Evolutionary conservation across 1,284 basidiomycete genomes (phyloP), one percentile per base, ranked within the genome.

Genomic region (Cutaneotrichosporon sp.): DNA sequence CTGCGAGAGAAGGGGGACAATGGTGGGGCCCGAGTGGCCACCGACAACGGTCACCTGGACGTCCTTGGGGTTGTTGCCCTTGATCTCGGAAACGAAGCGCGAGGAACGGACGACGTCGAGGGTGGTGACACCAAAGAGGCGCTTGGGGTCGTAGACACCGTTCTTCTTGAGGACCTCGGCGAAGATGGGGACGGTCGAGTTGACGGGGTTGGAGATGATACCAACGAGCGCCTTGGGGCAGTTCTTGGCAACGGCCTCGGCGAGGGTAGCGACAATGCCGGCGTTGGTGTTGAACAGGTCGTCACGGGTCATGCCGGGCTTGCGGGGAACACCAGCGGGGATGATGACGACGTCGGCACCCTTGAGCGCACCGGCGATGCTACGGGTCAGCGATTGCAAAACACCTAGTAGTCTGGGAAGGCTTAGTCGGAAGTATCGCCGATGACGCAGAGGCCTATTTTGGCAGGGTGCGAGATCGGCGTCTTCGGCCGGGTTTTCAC

Each of bases 141-240:
- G 87, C 84, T 90, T 95, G 69, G 93, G 90, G 81, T 99, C 88
- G 79, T 91, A 98, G 58, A 92, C 89, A 58, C 89, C 89, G 72
- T 89, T 86, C 82, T 92, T 90, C 87, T 97, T 97, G 85, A 95
- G 87, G 50, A 96, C 89, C 82, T 98, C 94, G 56, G 89, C 92
- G 60, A 94, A 92, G 78, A 99, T 93, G 66, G 96, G 97, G 58
- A 99, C 97, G 50, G 96, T 98, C 57, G 95, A 97, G 86, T 95
- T 94, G 76, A 96, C 92, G 50, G 92, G 92, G 84, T 95, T 96
- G 65, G 95, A 95, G 80, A 98, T 97, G 74, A 98, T 92, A 58
- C 95, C 87, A 62, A 99, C 87, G 73, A 91, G 90, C 13, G 97
- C 96, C 80, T 95, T 95, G 73, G 97, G 97, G 60, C 88, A 87